Conservation (phyloP, 2,329 filamentous ascomycete genomes). For the Colletotrichum australisinense region DNA sequence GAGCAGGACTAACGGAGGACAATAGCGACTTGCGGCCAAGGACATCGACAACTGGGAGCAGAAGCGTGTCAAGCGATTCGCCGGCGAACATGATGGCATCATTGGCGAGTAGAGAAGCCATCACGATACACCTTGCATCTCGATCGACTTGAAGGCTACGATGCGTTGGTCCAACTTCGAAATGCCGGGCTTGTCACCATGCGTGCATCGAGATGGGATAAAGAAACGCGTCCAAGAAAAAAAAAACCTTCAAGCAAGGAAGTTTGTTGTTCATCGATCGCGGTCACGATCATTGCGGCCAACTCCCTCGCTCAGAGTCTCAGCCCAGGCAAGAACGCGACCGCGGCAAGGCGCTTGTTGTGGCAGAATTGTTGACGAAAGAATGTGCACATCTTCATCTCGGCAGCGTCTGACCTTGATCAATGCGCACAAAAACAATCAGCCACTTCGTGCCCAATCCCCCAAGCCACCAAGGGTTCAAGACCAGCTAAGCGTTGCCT, state of each 20-base stretch:
- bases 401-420: slow-evolving; percentile 21
- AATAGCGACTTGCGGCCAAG: slow-evolving; percentile 83
- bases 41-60: slow-evolving; percentile 98
- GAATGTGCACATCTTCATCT: slow-evolving; percentile 31
- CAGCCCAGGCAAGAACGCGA: neutral
- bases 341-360: slow-evolving; percentile 7
- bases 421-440: slow-evolving; percentile 21
- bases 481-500: slow-evolving; percentile 2
- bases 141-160: neutral
- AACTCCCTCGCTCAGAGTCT: neutral
- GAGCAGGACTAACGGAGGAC: slow-evolving; percentile 67
- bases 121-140: neutral
- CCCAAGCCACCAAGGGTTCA: slow-evolving; percentile 30
- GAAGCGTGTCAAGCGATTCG: slow-evolving; percentile 88
- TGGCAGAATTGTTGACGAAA: slow-evolving; percentile 25
- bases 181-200: neutral
- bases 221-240: neutral
- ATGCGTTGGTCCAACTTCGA: neutral
- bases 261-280: neutral
- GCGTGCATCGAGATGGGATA: slow-evolving; percentile 18
- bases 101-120: slow-evolving; percentile 55
- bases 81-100: slow-evolving; percentile 90
- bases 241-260: neutral
- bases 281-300: neutral
- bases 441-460: neutral